Conservation (phyloP, 169 alveolate genomes). For the Plasmodium relictum region DNA sequence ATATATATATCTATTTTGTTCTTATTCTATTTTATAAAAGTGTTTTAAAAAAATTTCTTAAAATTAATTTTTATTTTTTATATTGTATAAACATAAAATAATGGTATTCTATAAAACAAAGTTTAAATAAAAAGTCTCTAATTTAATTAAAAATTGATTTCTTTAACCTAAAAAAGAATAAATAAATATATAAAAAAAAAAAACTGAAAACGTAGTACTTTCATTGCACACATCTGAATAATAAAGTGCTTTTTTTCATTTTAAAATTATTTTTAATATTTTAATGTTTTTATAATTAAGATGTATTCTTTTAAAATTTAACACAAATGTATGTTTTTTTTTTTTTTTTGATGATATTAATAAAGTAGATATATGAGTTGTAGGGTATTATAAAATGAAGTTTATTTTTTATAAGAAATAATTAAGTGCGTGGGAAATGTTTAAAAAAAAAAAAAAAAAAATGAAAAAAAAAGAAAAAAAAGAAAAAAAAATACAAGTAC, state of each 20-base stretch:
- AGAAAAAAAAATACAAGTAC: neutral
- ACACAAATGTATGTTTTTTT: neutral
- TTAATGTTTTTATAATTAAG: neutral
- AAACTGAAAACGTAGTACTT: neutral
- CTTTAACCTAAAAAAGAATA: neutral
- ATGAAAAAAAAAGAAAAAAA: neutral
- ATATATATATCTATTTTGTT: too few relatives aligned
- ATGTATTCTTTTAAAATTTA: too few relatives aligned
- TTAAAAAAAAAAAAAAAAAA: slow-evolving; percentile 22
- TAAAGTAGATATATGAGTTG: slow-evolving; percentile 5
- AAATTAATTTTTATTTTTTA: too few relatives aligned
- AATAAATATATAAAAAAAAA: neutral
- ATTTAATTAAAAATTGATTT: neutral
- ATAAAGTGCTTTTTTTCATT: neutral
- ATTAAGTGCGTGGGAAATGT: slow-evolving; percentile 16
- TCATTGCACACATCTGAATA: slow-evolving; percentile 20
- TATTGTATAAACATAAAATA: neutral
- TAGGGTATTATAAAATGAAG: neutral
- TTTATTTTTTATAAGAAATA: slow-evolving; percentile 2
- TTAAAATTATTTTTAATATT: neutral
- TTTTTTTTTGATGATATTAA: neutral
- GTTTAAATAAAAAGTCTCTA: neutral
- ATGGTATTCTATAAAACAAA: neutral
- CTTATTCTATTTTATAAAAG: too few relatives aligned
- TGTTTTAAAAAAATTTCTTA: too few relatives aligned